These are phyloP conservation scores for Nannochloris sp. DNA, from an alignment of 139 green algal genomes.

Conservation along the genomic window DNA sequence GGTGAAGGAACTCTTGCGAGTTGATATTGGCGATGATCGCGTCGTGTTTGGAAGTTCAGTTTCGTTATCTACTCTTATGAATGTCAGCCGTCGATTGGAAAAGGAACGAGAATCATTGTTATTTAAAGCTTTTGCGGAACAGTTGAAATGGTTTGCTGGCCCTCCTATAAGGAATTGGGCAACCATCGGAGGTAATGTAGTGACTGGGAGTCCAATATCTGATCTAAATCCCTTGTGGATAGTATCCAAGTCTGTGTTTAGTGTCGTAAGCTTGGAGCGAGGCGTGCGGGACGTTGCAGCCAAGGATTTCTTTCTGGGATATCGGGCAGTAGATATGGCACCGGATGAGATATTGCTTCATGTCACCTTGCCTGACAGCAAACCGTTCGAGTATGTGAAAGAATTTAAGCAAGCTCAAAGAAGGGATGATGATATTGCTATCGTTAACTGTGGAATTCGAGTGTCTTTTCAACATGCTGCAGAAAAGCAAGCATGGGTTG, in stretches of 20 bases:
- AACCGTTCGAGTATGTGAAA: slow-evolving; percentile 70
- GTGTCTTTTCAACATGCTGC: slow-evolving; percentile 29
- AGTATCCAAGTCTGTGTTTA: slow-evolving; percentile 44
- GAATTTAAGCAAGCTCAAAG: slow-evolving; percentile 94
- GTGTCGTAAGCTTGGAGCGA: slow-evolving; percentile 26
- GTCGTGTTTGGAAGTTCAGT: slow-evolving; percentile 65
- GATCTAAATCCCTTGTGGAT: slow-evolving; percentile 93
- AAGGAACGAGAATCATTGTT: slow-evolving; percentile 29
- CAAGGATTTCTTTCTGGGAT: slow-evolving; percentile 84
- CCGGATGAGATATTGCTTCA: slow-evolving; percentile 65
- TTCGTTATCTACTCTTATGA: slow-evolving; percentile 63
- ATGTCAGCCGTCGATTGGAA: slow-evolving; percentile 20
- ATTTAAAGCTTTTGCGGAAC: slow-evolving; percentile 59
- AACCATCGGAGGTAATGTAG: slow-evolving; percentile 83
- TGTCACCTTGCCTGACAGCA: slow-evolving; percentile 66
- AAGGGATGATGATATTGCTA: slow-evolving; percentile 95
- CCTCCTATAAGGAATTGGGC: slow-evolving; percentile 88
- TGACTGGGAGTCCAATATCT: slow-evolving; percentile 83
- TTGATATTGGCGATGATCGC: slow-evolving; percentile 33
- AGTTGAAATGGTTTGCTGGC: slow-evolving; percentile 83
- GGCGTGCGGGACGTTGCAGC: slow-evolving; percentile 29
- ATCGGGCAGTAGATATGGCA: slow-evolving; percentile 72
- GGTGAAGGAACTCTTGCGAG: slow-evolving; percentile 70
- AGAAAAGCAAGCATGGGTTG: slow-evolving; percentile 29
- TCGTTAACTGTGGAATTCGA: slow-evolving; percentile 86